Evolutionary conservation across 116 monocot species (phyloP).

Genomic region (Iris pallida): DNA sequence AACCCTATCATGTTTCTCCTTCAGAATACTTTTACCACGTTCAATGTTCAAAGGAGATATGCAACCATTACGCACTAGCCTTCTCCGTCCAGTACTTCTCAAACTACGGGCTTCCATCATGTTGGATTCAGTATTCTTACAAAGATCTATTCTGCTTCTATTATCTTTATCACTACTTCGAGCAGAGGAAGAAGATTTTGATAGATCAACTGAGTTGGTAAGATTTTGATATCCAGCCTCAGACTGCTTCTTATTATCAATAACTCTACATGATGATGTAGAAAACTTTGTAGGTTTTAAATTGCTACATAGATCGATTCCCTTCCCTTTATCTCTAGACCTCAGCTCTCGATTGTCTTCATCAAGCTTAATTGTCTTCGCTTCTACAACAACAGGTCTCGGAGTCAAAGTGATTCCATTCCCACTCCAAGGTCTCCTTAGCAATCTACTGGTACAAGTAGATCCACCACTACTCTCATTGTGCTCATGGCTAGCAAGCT

Average conservation of each 20-base stretch:
- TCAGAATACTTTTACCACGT: constrained; percentile 4
- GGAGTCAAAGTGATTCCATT: neutral
- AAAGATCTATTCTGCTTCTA: constrained; percentile 5
- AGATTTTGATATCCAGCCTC: neutral
- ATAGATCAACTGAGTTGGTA: constrained; percentile 3
- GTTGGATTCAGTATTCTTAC: constrained; percentile 3
- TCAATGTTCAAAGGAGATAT: constrained; percentile 20
- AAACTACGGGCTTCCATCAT: neutral
- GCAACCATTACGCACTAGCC: constrained; percentile 17
- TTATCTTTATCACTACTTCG: constrained; percentile 7
- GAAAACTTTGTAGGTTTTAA: too few species aligned
- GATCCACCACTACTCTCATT: too few species aligned
- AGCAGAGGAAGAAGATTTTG: neutral
- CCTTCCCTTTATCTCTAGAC: constrained; percentile 23
- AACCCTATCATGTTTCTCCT: neutral
- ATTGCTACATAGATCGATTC: constrained; percentile 3
- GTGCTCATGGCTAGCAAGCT: neutral
- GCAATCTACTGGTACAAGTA: too few species aligned
- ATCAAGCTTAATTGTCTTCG: neutral
- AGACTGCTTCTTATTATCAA: neutral
- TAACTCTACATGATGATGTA: too few species aligned
- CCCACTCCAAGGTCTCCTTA: neutral
- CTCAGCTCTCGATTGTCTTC: neutral
- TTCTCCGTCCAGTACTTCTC: constrained; percentile 10
- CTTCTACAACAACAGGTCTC: neutral